A percentile compares a stretch with the other conserved stretches of the same genome.
These are phyloP conservation scores for Aspergillus flavus DNA, from an alignment of 2,329 filamentous ascomycete genomes.

Conservation along the genomic window DNA sequence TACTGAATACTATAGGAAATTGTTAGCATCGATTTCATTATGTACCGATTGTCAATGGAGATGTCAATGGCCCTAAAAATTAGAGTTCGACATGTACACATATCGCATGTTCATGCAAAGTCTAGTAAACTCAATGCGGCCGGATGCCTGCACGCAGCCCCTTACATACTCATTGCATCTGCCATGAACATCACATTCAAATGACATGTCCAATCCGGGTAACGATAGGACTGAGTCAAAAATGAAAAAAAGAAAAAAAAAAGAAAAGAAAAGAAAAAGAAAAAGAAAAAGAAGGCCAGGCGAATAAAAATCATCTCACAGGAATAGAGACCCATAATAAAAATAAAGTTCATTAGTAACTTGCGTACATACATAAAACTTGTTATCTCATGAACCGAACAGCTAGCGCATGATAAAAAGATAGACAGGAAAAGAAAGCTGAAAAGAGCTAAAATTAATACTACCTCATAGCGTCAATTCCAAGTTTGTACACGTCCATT, in stretches of 20 bases:
- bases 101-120: not conserved
- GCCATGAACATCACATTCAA: not conserved
- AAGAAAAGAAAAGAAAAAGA: too few species aligned
- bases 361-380: constrained; percentile 10
- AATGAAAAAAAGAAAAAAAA: too few species aligned
- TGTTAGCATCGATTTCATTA: not conserved
- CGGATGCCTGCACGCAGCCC: not conserved
- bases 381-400: constrained; percentile 1
- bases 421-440: not conserved
- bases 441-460: not conserved
- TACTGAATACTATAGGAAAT: not conserved
- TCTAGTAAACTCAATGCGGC: not conserved
- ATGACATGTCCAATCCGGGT: not conserved
- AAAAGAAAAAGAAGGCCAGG: too few species aligned
- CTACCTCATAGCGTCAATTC: not conserved
- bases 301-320: not conserved
- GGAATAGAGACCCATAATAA: not conserved
- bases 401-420: not conserved
- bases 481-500: not conserved
- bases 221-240: not conserved
- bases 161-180: not conserved
- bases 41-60: not conserved
- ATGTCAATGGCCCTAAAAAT: not conserved
- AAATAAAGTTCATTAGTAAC: constrained; percentile 9
- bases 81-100: not conserved